These are phyloP conservation scores for Trichophyton schoenleinii DNA, from an alignment of 2,329 filamentous ascomycete genomes.

Conservation along the genomic window DNA sequence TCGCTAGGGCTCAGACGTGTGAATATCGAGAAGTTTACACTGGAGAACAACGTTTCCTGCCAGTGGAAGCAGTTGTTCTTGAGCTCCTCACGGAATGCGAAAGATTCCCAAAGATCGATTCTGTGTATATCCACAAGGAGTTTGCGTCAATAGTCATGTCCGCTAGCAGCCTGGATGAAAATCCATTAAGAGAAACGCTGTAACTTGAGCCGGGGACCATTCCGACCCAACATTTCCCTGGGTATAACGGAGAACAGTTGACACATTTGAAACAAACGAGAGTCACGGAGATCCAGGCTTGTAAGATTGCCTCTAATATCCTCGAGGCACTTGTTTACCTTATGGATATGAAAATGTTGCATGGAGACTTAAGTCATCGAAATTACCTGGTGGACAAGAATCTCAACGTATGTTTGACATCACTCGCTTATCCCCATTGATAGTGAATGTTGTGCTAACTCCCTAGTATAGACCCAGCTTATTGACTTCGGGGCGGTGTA, in stretches of 20 bases:
- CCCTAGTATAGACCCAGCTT: slow-evolving; percentile 15
- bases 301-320: slow-evolving; percentile 22
- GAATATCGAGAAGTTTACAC: slow-evolving; percentile 1
- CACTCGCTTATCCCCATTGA: background rate
- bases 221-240: slow-evolving; percentile 2
- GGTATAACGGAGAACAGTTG: slow-evolving; percentile 8
- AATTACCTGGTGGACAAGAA: slow-evolving; percentile 22
- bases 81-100: slow-evolving; percentile 16
- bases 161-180: slow-evolving; percentile 15
- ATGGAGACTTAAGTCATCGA: slow-evolving; percentile 20
- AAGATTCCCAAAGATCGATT: slow-evolving; percentile 20
- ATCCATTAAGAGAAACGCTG: slow-evolving; percentile 4
- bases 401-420: slow-evolving; percentile 17
- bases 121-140: slow-evolving; percentile 19
- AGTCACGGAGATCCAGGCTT: slow-evolving; percentile 18
- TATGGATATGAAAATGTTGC: slow-evolving; percentile 20
- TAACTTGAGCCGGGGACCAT: background rate
- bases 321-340: slow-evolving; percentile 20
- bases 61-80: slow-evolving; percentile 19
- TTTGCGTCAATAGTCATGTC: slow-evolving; percentile 21
- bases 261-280: slow-evolving; percentile 12
- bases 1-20: background rate
- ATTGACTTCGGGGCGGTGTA: slow-evolving; percentile 19
- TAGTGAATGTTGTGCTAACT: background rate
- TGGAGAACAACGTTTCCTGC: slow-evolving; percentile 14